Evolutionary conservation across 176 grass and related monocot genomes (phyloP).

Genomic region (Lolium perenne): DNA sequence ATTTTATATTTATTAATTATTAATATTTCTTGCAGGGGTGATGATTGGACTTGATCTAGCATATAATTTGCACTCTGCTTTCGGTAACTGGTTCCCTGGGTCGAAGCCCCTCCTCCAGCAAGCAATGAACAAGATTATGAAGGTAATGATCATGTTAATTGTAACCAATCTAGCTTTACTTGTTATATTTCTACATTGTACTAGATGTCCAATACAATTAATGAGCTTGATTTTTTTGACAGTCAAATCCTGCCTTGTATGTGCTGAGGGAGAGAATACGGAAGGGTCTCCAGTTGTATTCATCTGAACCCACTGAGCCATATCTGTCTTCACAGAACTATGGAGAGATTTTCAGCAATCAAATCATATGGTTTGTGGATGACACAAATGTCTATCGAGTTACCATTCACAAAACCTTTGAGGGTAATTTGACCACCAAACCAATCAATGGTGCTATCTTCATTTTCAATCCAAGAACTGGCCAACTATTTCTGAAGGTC

Average conservation of each 20-base stretch:
- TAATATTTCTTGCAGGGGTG: slow-evolving; percentile 71
- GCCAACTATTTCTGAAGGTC: slow-evolving; percentile 96
- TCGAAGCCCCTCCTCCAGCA: slow-evolving; percentile 94
- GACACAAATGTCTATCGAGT: slow-evolving; percentile 98
- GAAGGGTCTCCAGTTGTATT: slow-evolving; percentile 97
- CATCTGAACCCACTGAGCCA: slow-evolving; percentile 96
- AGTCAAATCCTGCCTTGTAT: slow-evolving; percentile 98
- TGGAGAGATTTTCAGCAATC: slow-evolving; percentile 99
- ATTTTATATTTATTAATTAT: slow-evolving; percentile 21
- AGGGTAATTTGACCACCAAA: slow-evolving; percentile 98
- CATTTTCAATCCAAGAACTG: slow-evolving; percentile 98
- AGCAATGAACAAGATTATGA: slow-evolving; percentile 99
- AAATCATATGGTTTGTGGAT: slow-evolving; percentile 99
- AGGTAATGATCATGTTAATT: slow-evolving; percentile 60
- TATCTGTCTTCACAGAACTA: slow-evolving; percentile 99
- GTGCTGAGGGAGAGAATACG: slow-evolving; percentile 95
- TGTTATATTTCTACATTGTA: not conserved
- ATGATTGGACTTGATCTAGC: slow-evolving; percentile 98
- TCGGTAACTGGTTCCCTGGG: slow-evolving; percentile 99
- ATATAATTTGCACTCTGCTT: slow-evolving; percentile 93
- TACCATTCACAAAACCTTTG: slow-evolving; percentile 98
- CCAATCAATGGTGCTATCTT: slow-evolving; percentile 99
- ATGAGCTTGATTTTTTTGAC: slow-evolving; percentile 43
- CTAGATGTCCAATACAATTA: not conserved
- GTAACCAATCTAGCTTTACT: not conserved